Evolutionary conservation across 768 basidiomycete genomes (phyloP).

Genomic region (Auricularia cornea): DNA sequence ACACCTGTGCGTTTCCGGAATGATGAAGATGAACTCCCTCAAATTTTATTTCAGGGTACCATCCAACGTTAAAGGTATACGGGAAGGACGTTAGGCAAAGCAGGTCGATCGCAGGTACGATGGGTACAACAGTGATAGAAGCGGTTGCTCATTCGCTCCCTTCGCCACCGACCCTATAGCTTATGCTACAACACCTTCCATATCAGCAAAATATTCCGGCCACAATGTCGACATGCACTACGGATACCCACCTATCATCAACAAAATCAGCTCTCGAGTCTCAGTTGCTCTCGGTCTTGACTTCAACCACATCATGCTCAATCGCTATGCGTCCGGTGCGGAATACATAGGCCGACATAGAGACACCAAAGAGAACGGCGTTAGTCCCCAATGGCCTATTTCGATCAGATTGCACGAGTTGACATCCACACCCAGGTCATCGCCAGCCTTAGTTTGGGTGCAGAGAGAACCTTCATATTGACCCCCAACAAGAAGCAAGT

Average conservation of each 20-base stretch:
- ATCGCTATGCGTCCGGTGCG: conserved; percentile 30
- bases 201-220: conserved; percentile 29
- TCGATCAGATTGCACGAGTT: conserved; percentile 1
- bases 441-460: conserved; percentile 32
- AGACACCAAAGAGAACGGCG: conserved; percentile 21
- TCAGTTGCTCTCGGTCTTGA: conserved; percentile 22
- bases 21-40: conserved; percentile 10
- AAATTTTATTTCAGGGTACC: conserved; percentile 24
- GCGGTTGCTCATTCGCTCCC: background rate
- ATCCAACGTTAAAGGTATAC: conserved; percentile 33
- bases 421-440: conserved; percentile 22
- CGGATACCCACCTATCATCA: conserved; percentile 24
- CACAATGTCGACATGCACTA: conserved; percentile 27
- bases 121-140: too few relatives aligned
- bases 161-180: conserved; percentile 13
- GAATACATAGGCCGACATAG: conserved; percentile 24
- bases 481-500: conserved; percentile 16
- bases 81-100: conserved; percentile 31
- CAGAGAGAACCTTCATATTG: conserved; percentile 31
- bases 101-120: conserved; percentile 23
- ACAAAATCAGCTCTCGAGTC: conserved; percentile 22
- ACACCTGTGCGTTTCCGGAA: too few relatives aligned
- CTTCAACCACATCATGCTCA: conserved; percentile 37
- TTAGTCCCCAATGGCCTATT: conserved; percentile 7
- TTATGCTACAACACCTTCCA: conserved; percentile 23